A percentile compares a stretch with the other conserved stretches of the same genome.
These are phyloP conservation scores for Ophiostoma australiae DNA, from an alignment of 2,329 filamentous ascomycete genomes.

Conservation along the genomic window DNA sequence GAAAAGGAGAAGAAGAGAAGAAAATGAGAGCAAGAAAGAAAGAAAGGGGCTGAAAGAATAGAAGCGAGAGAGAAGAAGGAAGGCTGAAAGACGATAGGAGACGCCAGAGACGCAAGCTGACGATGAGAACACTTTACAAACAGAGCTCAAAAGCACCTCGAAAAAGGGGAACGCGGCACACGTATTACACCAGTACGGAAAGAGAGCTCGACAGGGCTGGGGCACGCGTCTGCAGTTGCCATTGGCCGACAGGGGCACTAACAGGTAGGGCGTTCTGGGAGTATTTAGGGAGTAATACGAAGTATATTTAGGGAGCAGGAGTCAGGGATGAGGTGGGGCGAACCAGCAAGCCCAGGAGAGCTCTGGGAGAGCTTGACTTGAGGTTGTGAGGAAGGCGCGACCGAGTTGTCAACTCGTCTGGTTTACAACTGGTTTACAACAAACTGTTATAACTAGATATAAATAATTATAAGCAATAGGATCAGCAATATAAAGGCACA, in stretches of 20 bases:
- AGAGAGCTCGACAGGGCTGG: slow-evolving; percentile 4
- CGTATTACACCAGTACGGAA: neutral
- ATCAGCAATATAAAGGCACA: neutral
- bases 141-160: slow-evolving; percentile 5
- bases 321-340: slow-evolving; percentile 4
- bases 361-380: neutral
- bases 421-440: neutral
- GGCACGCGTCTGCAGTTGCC: neutral
- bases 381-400: neutral
- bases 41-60: slow-evolving; percentile 2
- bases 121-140: slow-evolving; percentile 13
- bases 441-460: neutral
- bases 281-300: neutral
- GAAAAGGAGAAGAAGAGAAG: slow-evolving; percentile 5
- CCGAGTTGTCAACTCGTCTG: neutral
- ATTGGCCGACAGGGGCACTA: neutral
- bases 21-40: neutral
- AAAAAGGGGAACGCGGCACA: slow-evolving; percentile 18
- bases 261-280: neutral
- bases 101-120: slow-evolving; percentile 3
- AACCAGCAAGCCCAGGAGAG: neutral
- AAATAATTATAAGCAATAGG: neutral
- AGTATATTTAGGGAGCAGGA: neutral
- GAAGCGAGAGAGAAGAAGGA: neutral
- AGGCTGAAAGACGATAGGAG: neutral